These are phyloP conservation scores for Hansenula lynferdii DNA, from an alignment of 1,139 yeast genomes.

Conservation along the genomic window DNA sequence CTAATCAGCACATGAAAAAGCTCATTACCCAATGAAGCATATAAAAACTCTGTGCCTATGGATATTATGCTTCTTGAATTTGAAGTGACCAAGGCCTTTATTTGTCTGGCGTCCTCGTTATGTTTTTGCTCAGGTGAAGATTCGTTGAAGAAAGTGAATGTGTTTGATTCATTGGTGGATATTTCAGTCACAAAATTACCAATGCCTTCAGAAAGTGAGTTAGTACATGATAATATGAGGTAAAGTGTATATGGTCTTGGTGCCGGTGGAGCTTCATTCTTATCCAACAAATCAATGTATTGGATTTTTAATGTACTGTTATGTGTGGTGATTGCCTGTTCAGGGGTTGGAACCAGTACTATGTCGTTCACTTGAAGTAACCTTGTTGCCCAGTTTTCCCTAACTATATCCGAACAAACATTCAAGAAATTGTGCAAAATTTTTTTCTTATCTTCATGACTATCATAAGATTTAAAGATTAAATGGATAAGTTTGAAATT, in stretches of 20 bases:
- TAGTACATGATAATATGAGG: constrained; percentile 51
- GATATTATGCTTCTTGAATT: constrained; percentile 20
- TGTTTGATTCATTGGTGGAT: constrained; percentile 23
- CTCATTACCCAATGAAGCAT: constrained; percentile 65
- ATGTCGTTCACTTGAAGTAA: constrained; percentile 31
- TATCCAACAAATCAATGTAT: constrained; percentile 73
- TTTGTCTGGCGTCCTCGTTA: constrained; percentile 26
- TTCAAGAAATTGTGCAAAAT: constrained; percentile 56
- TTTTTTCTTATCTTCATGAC: constrained; percentile 48
- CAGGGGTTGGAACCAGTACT: constrained; percentile 23
- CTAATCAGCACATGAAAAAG: constrained; percentile 60
- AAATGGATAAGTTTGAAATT: constrained; percentile 48
- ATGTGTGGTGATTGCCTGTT: constrained; percentile 23
- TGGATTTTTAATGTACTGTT: constrained; percentile 45
- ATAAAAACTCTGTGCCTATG: constrained; percentile 38
- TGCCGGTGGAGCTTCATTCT: constrained; percentile 58
- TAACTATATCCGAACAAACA: constrained; percentile 34
- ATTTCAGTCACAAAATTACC: constrained; percentile 48
- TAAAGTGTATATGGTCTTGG: constrained; percentile 62
- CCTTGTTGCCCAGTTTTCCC: constrained; percentile 29
- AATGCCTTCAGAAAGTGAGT: constrained; percentile 62
- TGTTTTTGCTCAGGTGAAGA: constrained; percentile 8
- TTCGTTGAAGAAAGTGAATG: constrained; percentile 12
- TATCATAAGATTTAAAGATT: constrained; percentile 63
- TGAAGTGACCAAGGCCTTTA: constrained; percentile 12